Evolutionary conservation across 2,329 filamentous ascomycete species (phyloP).

Genomic region (Fusarium albidum): DNA sequence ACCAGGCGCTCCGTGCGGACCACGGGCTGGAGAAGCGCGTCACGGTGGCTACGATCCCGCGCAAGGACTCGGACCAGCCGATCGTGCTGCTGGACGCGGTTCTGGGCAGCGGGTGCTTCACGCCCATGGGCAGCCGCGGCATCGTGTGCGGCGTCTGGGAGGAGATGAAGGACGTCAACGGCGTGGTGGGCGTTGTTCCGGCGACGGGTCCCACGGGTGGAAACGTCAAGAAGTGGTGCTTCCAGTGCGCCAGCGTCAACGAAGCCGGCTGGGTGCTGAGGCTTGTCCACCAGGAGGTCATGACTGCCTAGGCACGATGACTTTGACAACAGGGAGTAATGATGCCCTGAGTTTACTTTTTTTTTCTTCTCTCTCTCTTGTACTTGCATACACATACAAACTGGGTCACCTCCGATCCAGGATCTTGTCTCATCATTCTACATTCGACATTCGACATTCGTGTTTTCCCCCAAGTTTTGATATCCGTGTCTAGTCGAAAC

Average conservation of each 20-base stretch:
- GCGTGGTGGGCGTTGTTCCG: constrained; percentile 61
- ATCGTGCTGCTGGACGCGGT: constrained; percentile 82
- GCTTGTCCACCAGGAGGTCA: constrained; percentile 65
- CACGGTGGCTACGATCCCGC: constrained; percentile 76
- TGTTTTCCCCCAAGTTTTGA: constrained; percentile 28
- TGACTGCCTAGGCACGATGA: constrained; percentile 45
- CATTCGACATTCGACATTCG: constrained; percentile 15
- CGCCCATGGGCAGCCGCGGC: constrained; percentile 81
- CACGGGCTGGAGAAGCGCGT: constrained; percentile 85
- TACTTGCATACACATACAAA: constrained; percentile 11
- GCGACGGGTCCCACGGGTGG: constrained; percentile 61
- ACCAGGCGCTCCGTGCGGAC: constrained; percentile 65
- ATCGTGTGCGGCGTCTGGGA: constrained; percentile 92
- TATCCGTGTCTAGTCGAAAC: constrained; percentile 35
- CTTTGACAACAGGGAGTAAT: neutral
- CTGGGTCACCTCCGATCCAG: neutral
- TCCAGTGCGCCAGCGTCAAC: constrained; percentile 62
- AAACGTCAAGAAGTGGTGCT: constrained; percentile 70
- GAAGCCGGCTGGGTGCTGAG: constrained; percentile 65
- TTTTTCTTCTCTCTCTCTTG: constrained; percentile 9
- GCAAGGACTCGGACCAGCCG: constrained; percentile 63
- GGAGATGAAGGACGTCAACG: constrained; percentile 71
- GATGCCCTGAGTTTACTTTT: neutral
- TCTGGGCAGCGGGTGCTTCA: constrained; percentile 84
- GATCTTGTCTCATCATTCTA: neutral